Evolutionary conservation across 768 basidiomycete species (phyloP).

Genomic region (Suillus variegatus): DNA sequence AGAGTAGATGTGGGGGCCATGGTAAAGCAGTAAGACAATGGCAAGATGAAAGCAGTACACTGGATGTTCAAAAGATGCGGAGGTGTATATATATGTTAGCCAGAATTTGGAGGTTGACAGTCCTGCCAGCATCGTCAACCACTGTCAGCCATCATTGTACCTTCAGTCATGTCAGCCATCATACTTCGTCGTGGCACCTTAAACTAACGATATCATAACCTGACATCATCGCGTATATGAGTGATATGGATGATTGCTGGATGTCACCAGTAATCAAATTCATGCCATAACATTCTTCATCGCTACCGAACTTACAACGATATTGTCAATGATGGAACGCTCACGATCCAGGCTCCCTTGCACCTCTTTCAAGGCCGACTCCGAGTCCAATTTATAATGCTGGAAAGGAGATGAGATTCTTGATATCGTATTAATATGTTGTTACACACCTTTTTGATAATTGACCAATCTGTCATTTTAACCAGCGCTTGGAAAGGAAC

Average conservation of each 20-base stretch:
- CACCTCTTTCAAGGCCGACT: conserved; percentile 41
- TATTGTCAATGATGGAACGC: conserved; percentile 51
- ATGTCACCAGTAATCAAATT: not conserved
- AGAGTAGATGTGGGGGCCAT: not conserved
- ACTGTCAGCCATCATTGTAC: not conserved
- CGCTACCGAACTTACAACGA: conserved; percentile 78
- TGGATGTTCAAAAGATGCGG: not conserved
- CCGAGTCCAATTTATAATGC: conserved; percentile 72
- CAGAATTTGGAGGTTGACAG: not conserved
- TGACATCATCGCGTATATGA: not conserved
- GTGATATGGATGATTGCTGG: not conserved
- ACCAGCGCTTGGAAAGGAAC: conserved; percentile 46
- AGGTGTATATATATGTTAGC: not conserved
- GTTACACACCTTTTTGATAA: conserved; percentile 68
- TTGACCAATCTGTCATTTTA: conserved; percentile 65
- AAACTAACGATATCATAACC: not conserved
- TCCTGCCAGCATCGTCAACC: not conserved
- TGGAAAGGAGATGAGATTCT: conserved; percentile 23
- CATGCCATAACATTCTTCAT: conserved; percentile 65
- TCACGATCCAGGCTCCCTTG: conserved; percentile 38
- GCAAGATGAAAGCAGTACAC: not conserved
- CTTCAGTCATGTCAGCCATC: not conserved
- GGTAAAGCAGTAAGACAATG: not conserved
- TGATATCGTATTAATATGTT: not conserved
- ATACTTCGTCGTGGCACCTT: not conserved